Base-by-base conservation (phyloP, 2,329 filamentous ascomycete species). In the Arthrobotrys pseudoclavata region DNA sequence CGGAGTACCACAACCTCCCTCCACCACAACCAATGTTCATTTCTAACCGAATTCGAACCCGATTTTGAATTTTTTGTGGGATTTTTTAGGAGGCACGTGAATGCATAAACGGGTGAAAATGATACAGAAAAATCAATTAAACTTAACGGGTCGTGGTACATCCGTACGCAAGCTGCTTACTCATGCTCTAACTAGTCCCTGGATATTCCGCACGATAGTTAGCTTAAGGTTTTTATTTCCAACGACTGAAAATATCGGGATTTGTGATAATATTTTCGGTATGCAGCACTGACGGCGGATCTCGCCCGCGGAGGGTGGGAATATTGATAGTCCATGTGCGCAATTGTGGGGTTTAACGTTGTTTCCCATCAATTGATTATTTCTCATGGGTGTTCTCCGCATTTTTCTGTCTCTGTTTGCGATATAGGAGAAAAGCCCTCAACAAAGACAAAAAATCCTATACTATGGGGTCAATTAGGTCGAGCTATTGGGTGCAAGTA, bases 181-280 rank as follows among this genome's bases (percentile, higher is more conserved):
- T 31, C 26, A 24, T 24, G 37, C 5, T 40, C 37, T 9, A 4
- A 1, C 12, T 34, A 5, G 7, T 10, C 4, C 37, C 3, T 13
- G 12, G 37, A 37, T 37, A 13, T 37, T 37, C 34, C 40, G 6
- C 40, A n/a, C n/a, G 40, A 18, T n/a, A n/a, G 2, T 42, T n/a
- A 42, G n/a, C 12, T 40, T 3, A 40, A 40, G 1, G 37, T 45
- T 45, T n/a, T 7, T 4, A 1, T 20, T 20, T 9, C n/a, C n/a
- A 20, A 69, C 66, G 66, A 53, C 66, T 69, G 55, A 70, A 55
- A 63, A 70, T 18, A 45, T 61, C 53, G 53, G 40, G 57, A 52
- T 31, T 50, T 2, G 22, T 15, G n/a, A 18, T 1, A 31, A 29
- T n/a, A 7, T n/a, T 9, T 20, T 15, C 15, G 29, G 1, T 26